phyloP scores from a whole-genome alignment of 495 filamentous ascomycete species.

The Daldinia vernicosa region DNA sequence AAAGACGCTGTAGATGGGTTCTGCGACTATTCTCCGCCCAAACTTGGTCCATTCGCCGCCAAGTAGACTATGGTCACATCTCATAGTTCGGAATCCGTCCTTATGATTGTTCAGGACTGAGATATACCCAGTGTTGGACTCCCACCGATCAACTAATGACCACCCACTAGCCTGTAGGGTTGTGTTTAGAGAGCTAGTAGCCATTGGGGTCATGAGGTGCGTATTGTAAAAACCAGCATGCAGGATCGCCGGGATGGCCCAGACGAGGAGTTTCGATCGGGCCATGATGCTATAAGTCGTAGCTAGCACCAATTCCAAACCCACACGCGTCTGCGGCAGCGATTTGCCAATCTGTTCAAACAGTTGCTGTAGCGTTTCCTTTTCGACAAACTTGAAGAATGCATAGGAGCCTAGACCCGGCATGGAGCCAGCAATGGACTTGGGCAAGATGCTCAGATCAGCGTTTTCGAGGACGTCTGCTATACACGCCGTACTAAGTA shows the following conservation, averaged over 20 bases:
- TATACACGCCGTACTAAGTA: slow-evolving; percentile 70
- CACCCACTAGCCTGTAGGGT: slow-evolving; percentile 65
- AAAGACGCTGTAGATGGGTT: slow-evolving; percentile 94
- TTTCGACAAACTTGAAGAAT: slow-evolving; percentile 69
- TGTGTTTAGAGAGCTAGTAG: slow-evolving; percentile 67
- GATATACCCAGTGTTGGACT: slow-evolving; percentile 90
- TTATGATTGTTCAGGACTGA: slow-evolving; percentile 81
- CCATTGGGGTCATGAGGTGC: slow-evolving; percentile 66
- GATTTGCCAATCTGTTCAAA: slow-evolving; percentile 66
- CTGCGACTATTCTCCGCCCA: slow-evolving; percentile 63
- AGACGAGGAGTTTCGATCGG: slow-evolving; percentile 71
- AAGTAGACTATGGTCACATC: slow-evolving; percentile 92
- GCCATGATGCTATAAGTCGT: slow-evolving; percentile 69
- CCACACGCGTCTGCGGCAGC: slow-evolving; percentile 72
- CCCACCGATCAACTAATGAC: slow-evolving; percentile 76
- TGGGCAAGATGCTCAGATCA: slow-evolving; percentile 65
- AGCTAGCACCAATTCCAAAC: slow-evolving; percentile 72
- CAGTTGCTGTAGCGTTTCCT: slow-evolving; percentile 58
- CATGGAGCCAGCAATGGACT: slow-evolving; percentile 62
- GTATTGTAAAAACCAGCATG: slow-evolving; percentile 76
- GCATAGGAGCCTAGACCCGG: slow-evolving; percentile 70
- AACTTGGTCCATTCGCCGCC: slow-evolving; percentile 90
- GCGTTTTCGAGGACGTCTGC: slow-evolving; percentile 68
- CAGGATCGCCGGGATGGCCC: slow-evolving; percentile 72
- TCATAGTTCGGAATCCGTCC: slow-evolving; percentile 79